Evolutionary conservation across 495 filamentous ascomycete genomes (phyloP).

Genomic region (Annulohypoxylon nitens): DNA sequence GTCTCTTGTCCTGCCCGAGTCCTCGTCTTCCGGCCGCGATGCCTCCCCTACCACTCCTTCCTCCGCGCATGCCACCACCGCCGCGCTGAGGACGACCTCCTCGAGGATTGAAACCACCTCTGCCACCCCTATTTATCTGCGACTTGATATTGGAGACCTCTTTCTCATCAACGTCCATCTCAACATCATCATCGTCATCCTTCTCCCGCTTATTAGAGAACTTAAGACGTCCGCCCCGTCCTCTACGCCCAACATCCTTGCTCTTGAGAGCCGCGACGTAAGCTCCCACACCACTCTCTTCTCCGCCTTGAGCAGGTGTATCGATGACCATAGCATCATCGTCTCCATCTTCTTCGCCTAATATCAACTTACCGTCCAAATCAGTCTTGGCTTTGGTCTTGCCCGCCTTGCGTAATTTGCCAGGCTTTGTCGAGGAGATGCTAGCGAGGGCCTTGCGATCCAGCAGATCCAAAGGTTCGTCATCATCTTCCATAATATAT

Average conservation of each 20-base stretch:
- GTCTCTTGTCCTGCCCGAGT: constrained; percentile 61
- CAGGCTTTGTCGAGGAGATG: constrained; percentile 90
- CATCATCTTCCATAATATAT: constrained; percentile 92
- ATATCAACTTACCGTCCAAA: constrained; percentile 87
- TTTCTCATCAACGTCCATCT: constrained; percentile 79
- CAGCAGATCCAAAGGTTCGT: constrained; percentile 93
- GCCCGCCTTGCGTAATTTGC: constrained; percentile 67
- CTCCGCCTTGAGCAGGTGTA: constrained; percentile 57
- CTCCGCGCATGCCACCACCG: constrained; percentile 49
- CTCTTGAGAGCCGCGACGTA: constrained; percentile 93
- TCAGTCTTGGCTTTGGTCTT: constrained; percentile 79
- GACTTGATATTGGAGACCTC: constrained; percentile 65
- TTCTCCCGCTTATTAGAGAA: constrained; percentile 78
- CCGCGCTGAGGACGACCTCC: constrained; percentile 46
- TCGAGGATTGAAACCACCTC: constrained; percentile 30
- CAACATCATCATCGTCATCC: constrained; percentile 72
- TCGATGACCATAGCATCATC: constrained; percentile 72
- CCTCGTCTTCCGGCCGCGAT: constrained; percentile 62
- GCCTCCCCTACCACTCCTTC: constrained; percentile 57
- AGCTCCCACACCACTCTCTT: constrained; percentile 80
- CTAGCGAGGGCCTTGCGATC: constrained; percentile 89
- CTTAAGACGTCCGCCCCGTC: constrained; percentile 87
- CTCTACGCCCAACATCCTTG: constrained; percentile 82
- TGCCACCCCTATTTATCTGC: constrained; percentile 51
- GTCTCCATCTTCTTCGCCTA: constrained; percentile 69